These are phyloP conservation scores for Diaporthe sp. DNA, from an alignment of 2,329 filamentous ascomycete genomes.

Conservation along the genomic window DNA sequence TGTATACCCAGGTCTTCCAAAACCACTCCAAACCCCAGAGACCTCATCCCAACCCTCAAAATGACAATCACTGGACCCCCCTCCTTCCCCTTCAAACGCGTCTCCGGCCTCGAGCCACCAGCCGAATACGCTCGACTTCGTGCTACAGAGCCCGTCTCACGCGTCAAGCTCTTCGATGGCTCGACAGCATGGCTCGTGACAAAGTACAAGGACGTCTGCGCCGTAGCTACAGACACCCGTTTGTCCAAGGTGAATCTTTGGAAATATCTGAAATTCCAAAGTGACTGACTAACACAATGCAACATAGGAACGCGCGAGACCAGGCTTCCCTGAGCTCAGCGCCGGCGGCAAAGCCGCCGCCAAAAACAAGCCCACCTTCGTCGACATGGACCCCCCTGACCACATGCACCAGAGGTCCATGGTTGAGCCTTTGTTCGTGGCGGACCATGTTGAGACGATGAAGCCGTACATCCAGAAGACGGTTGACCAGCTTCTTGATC, in stretches of 20 bases:
- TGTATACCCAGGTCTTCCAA: too few relatives aligned
- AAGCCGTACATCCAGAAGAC: slow-evolving; percentile 62
- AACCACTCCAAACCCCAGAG: neutral
- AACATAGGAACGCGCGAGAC: slow-evolving; percentile 53
- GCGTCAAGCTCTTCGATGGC: slow-evolving; percentile 62
- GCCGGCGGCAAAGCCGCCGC: slow-evolving; percentile 61
- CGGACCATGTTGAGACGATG: slow-evolving; percentile 54
- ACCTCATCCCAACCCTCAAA: neutral
- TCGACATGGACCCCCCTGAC: slow-evolving; percentile 64
- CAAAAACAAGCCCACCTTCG: slow-evolving; percentile 64
- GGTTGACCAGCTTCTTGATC: slow-evolving; percentile 58
- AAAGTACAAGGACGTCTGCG: slow-evolving; percentile 62
- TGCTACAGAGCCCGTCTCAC: slow-evolving; percentile 58
- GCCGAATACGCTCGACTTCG: slow-evolving; percentile 59
- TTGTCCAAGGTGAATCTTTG: slow-evolving; percentile 57
- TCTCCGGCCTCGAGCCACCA: slow-evolving; percentile 56
- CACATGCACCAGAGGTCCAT: slow-evolving; percentile 63
- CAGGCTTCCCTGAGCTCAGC: slow-evolving; percentile 62
- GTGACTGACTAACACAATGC: too few relatives aligned
- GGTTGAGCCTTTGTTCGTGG: slow-evolving; percentile 59
- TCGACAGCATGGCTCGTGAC: slow-evolving; percentile 61
- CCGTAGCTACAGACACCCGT: slow-evolving; percentile 58
- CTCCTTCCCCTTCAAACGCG: slow-evolving; percentile 56
- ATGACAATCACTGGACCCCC: neutral
- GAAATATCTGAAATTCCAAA: too few relatives aligned